Base-by-base conservation (phyloP, 2,329 filamentous ascomycete genomes). In the Claviceps arundinis region DNA sequence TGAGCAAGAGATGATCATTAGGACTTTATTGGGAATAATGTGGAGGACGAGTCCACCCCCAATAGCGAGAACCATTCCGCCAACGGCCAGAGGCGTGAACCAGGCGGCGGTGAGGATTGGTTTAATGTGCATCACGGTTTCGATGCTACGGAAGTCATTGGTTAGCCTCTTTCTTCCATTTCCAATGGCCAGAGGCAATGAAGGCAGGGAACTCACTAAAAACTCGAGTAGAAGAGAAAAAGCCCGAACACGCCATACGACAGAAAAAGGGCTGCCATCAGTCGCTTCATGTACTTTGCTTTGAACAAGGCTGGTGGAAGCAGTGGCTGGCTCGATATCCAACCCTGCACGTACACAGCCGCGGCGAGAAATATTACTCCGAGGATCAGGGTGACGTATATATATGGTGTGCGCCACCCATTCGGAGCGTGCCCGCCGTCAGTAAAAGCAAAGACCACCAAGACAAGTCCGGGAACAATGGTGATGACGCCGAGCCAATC, bases 361-460 rank as follows among this genome's bases (percentile, higher is more conserved):
- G 69, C 67, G 1, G 66, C 68, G 1, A 93, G 70, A 7, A 84
- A 65, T 0, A 87, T 52, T 5, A 76, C 67, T 0, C 87, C 87
- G 1, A 85, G 41, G 3, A 81, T 68, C 47, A 91, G 76, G 0
- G 81, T 79, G 9, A 82, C 70, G 42, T 78, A 77, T 40, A 91
- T 82, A 57, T 89, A 88, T 1, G 84, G 82, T 0, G 83, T 87
- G n/a, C 66, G 70, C 85, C 87, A 91, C 1, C 82, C 79, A 2
- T 80, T 63, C 0, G 81, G 76, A 0, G 84, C 84, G 62, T 87
- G 80, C 0, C 81, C 77, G 7, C 81, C 82, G 47, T 88, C 82
- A 0, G 86, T 89, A 50, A 93, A 77, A 0, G 86, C 84, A 59
- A 83, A 91, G 0, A 89, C 82, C 56, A 88, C 72, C 26, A 93